These are phyloP conservation scores for Cercospora janseana DNA, from an alignment of 2,329 filamentous ascomycete species.

Conservation along the genomic window DNA sequence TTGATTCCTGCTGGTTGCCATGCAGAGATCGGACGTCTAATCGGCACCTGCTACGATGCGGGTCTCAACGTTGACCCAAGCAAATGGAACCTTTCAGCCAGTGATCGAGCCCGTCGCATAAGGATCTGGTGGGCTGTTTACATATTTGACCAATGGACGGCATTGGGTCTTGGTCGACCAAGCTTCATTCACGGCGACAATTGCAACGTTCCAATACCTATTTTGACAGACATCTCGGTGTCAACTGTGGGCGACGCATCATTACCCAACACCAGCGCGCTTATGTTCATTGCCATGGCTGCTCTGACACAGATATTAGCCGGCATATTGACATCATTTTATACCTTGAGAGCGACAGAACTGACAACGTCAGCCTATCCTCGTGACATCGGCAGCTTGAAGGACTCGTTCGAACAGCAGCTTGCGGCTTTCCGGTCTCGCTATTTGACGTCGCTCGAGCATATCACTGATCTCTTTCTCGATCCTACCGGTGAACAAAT, in stretches of 20 bases:
- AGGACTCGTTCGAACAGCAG: constrained; percentile 23
- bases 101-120: constrained; percentile 22
- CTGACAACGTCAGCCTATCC: constrained; percentile 11
- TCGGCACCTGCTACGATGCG: constrained; percentile 26
- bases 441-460: constrained; percentile 17
- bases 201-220: constrained; percentile 21
- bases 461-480: constrained; percentile 20
- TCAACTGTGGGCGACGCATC: constrained; percentile 20
- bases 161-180: constrained; percentile 25
- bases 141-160: constrained; percentile 26
- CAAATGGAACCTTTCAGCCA: constrained; percentile 22
- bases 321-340: constrained; percentile 23
- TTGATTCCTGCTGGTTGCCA: constrained; percentile 23
- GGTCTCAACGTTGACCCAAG: constrained; percentile 26
- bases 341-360: constrained; percentile 23
- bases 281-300: constrained; percentile 29
- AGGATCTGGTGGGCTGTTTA: constrained; percentile 29
- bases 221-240: constrained; percentile 19
- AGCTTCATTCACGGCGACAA: constrained; percentile 25
- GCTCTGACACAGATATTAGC: constrained; percentile 28
- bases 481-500: constrained; percentile 27
- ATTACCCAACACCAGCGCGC: constrained; percentile 20
- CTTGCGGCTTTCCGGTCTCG: constrained; percentile 20
- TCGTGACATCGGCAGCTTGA: constrained; percentile 17
- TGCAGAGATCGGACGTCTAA: constrained; percentile 23